phyloP scores from a whole-genome alignment of 805 yeast genomes.

The Yamadazyma insecticola region DNA sequence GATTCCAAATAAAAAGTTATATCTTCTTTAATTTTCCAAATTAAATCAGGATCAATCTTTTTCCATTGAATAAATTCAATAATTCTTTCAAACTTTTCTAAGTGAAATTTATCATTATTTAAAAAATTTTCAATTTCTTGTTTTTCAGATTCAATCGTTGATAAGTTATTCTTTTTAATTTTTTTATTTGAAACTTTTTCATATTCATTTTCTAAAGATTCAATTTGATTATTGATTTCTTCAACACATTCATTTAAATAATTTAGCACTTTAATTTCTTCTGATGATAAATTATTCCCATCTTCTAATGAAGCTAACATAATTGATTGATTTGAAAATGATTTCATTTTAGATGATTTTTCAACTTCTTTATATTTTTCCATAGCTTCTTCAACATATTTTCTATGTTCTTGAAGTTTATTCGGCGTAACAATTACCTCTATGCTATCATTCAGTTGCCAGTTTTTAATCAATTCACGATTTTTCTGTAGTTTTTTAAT shows the following conservation, averaged over 20 bases:
- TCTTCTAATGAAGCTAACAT: conserved; percentile 37
- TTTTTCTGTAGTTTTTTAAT: conserved; percentile 42
- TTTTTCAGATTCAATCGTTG: conserved; percentile 35
- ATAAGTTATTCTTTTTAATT: conserved; percentile 34
- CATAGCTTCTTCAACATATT: conserved; percentile 42
- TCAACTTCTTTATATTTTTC: conserved; percentile 43
- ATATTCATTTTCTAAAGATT: conserved; percentile 34
- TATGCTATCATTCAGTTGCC: conserved; percentile 36
- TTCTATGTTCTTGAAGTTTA: conserved; percentile 33
- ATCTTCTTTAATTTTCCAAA: conserved; percentile 36
- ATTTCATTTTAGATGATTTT: conserved; percentile 37
- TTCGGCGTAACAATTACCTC: conserved; percentile 22
- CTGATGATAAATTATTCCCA: conserved; percentile 27
- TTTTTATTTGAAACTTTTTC: conserved; percentile 37
- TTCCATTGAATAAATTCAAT: conserved; percentile 24
- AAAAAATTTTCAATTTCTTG: conserved; percentile 33
- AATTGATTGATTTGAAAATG: conserved; percentile 41
- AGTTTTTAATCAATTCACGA: conserved; percentile 41
- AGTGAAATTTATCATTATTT: conserved; percentile 31
- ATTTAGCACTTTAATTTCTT: conserved; percentile 28
- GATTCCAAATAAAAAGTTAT: conserved; percentile 32
- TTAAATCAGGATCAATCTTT: conserved; percentile 25
- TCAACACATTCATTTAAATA: conserved; percentile 27
- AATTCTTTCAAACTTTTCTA: conserved; percentile 29
- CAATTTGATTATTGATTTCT: conserved; percentile 30